Conservation (phyloP, 768 basidiomycete genomes). For the Panaeolus papilionaceus region DNA sequence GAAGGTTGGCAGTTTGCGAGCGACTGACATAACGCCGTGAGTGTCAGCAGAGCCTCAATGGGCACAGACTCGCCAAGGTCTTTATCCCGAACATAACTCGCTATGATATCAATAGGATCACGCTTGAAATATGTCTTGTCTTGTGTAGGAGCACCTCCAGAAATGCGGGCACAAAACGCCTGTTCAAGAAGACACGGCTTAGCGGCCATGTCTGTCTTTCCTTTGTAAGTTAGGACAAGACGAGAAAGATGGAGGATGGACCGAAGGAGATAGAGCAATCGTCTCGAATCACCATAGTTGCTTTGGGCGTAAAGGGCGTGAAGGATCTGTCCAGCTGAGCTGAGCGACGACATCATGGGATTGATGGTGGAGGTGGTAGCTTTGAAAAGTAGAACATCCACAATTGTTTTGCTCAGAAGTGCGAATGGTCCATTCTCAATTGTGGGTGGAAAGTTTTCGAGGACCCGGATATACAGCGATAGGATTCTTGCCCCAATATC, state of each 20-base stretch:
- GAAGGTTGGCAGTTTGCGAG: conserved; percentile 65
- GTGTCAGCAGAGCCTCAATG: conserved; percentile 66
- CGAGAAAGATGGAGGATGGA: conserved; percentile 68
- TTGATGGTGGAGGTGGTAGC: conserved; percentile 83
- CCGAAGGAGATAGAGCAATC: conserved; percentile 72
- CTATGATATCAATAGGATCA: conserved; percentile 79
- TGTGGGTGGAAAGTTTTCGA: conserved; percentile 65
- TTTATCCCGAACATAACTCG: conserved; percentile 69
- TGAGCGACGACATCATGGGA: conserved; percentile 77
- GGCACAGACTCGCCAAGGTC: conserved; percentile 66
- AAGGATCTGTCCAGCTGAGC: conserved; percentile 64
- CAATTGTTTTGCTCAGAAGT: conserved; percentile 63
- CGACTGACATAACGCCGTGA: conserved; percentile 72
- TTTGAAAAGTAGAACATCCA: conserved; percentile 74
- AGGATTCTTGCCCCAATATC: conserved; percentile 78
- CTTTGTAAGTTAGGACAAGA: conserved; percentile 70
- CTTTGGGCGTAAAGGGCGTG: conserved; percentile 64
- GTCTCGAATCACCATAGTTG: conserved; percentile 71
- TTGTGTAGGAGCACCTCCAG: conserved; percentile 51
- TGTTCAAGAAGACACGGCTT: conserved; percentile 78
- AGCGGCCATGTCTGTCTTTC: conserved; percentile 45
- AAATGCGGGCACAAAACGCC: conserved; percentile 67
- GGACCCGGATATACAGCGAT: conserved; percentile 68
- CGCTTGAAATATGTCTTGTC: conserved; percentile 55
- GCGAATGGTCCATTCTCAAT: conserved; percentile 64